Evolutionary conservation across 2,329 filamentous ascomycete species (phyloP).

Genomic region (Claviceps sp.): DNA sequence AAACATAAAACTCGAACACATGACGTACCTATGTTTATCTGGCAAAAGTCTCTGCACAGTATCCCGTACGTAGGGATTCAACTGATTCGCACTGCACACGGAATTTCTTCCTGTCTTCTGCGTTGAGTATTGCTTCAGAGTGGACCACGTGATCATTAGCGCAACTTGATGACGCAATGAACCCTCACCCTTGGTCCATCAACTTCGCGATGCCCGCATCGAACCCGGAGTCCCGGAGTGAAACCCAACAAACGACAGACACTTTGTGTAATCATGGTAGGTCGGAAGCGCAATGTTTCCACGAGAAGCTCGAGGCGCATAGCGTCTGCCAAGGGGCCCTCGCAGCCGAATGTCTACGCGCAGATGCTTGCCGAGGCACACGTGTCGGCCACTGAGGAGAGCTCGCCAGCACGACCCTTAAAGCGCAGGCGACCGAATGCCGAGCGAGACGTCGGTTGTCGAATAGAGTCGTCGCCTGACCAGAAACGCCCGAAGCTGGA

Average conservation of each 20-base stretch:
- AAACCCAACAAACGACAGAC: background rate
- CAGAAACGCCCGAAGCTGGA: background rate
- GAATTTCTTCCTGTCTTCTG: too few species aligned
- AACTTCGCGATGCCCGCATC: background rate
- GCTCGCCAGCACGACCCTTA: constrained; percentile 24
- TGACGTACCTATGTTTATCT: too few species aligned
- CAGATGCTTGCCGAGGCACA: constrained; percentile 38
- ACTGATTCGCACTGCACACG: too few species aligned
- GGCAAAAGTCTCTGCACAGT: too few species aligned
- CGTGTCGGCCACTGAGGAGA: constrained; percentile 16
- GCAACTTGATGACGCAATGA: constrained; percentile 9
- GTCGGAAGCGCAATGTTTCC: constrained; percentile 16
- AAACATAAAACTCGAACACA: too few species aligned
- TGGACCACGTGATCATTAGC: constrained; percentile 10
- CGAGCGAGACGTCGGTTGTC: background rate
- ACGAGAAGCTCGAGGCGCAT: constrained; percentile 11
- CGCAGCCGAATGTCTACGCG: constrained; percentile 28
- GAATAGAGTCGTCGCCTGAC: background rate
- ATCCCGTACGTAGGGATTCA: too few species aligned
- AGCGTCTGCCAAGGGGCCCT: constrained; percentile 8
- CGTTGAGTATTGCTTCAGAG: too few species aligned
- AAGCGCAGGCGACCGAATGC: constrained; percentile 22
- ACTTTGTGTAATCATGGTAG: constrained; percentile 16
- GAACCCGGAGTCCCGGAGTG: background rate
- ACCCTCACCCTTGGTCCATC: background rate